A percentile compares a stretch with the other conserved stretches of the same genome.
phyloP scores from a whole-genome alignment of 129 eudicot species.

The Chrysanthemum seticuspe region DNA sequence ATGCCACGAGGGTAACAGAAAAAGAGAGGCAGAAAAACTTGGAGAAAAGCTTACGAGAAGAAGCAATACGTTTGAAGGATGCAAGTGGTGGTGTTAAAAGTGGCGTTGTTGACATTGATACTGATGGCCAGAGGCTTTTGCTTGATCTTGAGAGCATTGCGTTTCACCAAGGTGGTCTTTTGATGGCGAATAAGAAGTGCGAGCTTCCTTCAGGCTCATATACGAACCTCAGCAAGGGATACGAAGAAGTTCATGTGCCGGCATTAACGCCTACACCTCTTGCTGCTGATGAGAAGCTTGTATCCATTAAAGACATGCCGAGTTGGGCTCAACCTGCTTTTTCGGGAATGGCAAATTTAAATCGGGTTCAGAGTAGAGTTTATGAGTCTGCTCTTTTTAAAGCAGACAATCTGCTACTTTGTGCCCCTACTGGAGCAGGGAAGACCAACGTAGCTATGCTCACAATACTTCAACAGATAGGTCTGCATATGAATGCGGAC shows the following conservation, averaged over 20 bases:
- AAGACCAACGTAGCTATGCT: conserved; percentile 97
- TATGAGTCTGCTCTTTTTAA: conserved; percentile 78
- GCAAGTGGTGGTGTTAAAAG: conserved; percentile 55
- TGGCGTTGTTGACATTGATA: conserved; percentile 54
- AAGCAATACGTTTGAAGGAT: conserved; percentile 87
- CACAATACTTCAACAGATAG: conserved; percentile 88
- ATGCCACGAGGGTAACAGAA: conserved; percentile 81
- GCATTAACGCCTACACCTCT: conserved; percentile 69
- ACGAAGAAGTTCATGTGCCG: conserved; percentile 93
- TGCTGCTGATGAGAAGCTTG: conserved; percentile 59
- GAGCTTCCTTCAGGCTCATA: conserved; percentile 79
- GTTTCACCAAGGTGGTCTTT: conserved; percentile 76
- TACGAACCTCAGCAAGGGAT: conserved; percentile 64
- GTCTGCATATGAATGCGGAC: conserved; percentile 67
- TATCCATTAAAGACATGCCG: conserved; percentile 74
- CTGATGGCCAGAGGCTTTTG: conserved; percentile 78
- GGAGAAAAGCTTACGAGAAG: conserved; percentile 90
- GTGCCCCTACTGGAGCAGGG: conserved; percentile 99
- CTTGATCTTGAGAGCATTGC: conserved; percentile 84
- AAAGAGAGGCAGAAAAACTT: conserved; percentile 88
- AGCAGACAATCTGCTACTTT: conserved; percentile 73
- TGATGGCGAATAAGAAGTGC: conserved; percentile 75
- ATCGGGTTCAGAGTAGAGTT: conserved; percentile 90
- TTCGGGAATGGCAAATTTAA: conserved; percentile 72
- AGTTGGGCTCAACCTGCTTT: conserved; percentile 95